These are phyloP conservation scores for Spinellus fusiger DNA, from an alignment of 192 early-diverging fungal genomes.

Conservation along the genomic window DNA sequence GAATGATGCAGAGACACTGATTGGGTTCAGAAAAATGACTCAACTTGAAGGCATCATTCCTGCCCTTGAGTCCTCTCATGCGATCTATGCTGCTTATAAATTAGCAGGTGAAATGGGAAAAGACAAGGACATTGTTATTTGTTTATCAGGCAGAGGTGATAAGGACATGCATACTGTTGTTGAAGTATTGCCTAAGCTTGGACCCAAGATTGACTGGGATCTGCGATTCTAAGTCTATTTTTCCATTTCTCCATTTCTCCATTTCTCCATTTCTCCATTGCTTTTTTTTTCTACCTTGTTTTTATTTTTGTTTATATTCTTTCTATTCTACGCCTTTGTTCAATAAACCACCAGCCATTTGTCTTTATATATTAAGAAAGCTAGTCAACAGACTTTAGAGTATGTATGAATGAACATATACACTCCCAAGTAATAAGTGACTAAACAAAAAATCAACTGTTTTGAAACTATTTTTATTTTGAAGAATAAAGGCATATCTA, in stretches of 20 bases:
- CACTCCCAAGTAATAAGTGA: too few species aligned
- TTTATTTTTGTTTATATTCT: too few species aligned
- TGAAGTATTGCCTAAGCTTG: conserved; percentile 83
- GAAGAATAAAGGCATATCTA: too few species aligned
- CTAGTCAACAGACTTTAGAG: too few species aligned
- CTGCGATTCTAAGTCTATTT: conserved; percentile 39
- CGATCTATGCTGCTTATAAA: conserved; percentile 76
- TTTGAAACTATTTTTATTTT: too few species aligned
- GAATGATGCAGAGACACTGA: conserved; percentile 74
- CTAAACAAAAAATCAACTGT: too few species aligned
- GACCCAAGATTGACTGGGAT: conserved; percentile 92
- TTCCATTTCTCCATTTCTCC: not conserved
- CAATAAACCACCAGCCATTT: too few species aligned
- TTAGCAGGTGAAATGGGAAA: conserved; percentile 65
- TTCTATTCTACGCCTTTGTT: too few species aligned
- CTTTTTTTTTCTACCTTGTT: not conserved
- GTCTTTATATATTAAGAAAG: too few species aligned
- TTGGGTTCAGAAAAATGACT: conserved; percentile 70
- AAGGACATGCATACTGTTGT: conserved; percentile 95
- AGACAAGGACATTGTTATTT: conserved; percentile 84
- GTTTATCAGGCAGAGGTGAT: conserved; percentile 91
- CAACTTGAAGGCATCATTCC: conserved; percentile 90
- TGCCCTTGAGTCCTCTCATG: conserved; percentile 93
- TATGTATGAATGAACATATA: too few species aligned
- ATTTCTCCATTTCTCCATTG: not conserved